Base-by-base conservation (phyloP, 805 yeast species). In the Starmerella gropengiesseri region DNA sequence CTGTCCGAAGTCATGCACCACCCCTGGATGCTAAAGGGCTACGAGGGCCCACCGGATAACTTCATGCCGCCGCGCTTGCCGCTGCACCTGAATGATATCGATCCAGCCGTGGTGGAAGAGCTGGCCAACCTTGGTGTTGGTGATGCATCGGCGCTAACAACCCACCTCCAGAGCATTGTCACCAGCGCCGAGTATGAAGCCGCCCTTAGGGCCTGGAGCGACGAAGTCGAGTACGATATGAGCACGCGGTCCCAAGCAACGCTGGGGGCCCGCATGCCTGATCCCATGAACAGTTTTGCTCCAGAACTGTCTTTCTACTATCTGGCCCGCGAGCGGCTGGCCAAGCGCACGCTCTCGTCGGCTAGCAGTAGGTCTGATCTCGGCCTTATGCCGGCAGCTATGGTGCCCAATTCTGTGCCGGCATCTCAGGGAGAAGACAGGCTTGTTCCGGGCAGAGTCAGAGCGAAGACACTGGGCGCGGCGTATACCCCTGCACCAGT, bases 11-110 rank as follows among this genome's bases (percentile, higher is more conserved):
- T 91, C 7, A 69, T 82, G 52, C 70, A 72, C 44, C 97, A 91
- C 55, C 95, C 95, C 1, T 91, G 98, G 98, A 84, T 91, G 89
- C 71, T 70, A 43, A 77, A 78, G 58, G 95, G 95, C 27, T 86
- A 73, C 57, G 95, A 85, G 43, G 73, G 73, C 27, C 73, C 78
- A 0, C 78, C 82, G 1, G 70, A 77, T 9, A 75, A 77, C 33
- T 80, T 78, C 57, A 62, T 91, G 30, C 95, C 97, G 0, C 71
- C 69, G 37, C 70, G 99, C 52, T 61, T 66, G 3, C 98, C 98
- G 2, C 63, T 91, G 53, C 65, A 68, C 14, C 63, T 72, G 41
- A 44, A 43, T 6, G 94, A 93, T 0, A 65, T 84, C 40, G 79
- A 83, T 54, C 69, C 68, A 0, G 70, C 65, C 1, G 83, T 87